Conservation (phyloP, 139 green algal genomes). For the Tetradesmus lagerheimii region DNA sequence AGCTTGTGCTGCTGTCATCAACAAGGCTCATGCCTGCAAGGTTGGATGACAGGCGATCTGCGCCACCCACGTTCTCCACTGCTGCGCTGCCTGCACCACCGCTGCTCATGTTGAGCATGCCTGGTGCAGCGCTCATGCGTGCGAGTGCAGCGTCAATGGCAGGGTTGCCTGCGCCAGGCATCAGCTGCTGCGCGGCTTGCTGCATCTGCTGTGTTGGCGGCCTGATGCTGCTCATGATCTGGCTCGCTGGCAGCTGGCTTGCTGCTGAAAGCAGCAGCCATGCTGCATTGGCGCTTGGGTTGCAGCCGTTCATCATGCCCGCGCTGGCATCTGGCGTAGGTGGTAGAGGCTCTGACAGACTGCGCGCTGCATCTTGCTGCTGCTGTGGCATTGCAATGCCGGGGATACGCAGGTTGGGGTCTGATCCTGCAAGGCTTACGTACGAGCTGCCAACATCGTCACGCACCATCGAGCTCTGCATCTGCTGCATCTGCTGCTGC, state of each 20-base stretch:
- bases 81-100: neutral
- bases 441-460: neutral
- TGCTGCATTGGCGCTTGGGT: neutral
- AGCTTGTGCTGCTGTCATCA: conserved; percentile 28
- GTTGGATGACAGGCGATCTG: neutral
- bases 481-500: conserved; percentile 1
- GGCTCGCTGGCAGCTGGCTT: conserved; percentile 11
- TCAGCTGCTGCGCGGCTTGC: neutral
- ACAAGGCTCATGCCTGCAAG: neutral
- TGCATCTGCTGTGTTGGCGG: neutral
- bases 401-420: neutral
- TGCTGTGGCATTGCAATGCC: neutral
- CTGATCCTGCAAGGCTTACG: neutral
- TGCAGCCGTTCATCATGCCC: neutral
- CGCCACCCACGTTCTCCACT: neutral
- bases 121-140: too few species aligned
- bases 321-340: neutral
- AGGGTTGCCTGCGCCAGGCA: neutral
- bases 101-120: neutral
- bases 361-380: neutral
- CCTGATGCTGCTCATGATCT: conserved; percentile 31
- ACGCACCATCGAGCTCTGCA: neutral
- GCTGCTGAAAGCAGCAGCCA: conserved; percentile 28
- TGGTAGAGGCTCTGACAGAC: conserved; percentile 10
- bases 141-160: neutral